Evolutionary conservation across 106 monocot genomes (phyloP), one percentile per base, ranked within the genome.

Genomic region (Cymbidium sinense): DNA sequence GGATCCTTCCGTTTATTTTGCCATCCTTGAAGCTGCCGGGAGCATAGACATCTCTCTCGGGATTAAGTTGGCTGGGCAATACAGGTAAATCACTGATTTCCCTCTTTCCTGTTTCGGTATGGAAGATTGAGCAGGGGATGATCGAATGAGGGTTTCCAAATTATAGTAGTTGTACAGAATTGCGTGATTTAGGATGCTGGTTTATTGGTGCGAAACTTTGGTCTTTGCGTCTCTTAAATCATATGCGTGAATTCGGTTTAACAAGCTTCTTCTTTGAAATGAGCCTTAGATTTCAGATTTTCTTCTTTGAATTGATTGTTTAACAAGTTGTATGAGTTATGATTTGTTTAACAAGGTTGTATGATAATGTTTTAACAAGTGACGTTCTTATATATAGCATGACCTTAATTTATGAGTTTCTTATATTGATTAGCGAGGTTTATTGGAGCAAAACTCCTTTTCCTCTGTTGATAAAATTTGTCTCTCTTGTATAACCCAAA

Each of bases 1-100:
- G 2, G 92, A 95, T 75, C 94, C 92, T 2, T 81, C 82, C 30
- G 72, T 78, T 39, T 99, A n/a, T n/a, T 94, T 99, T 64, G 86
- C 95, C 21, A 73, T 99, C 43, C 12, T 73, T 0, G 92, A 90
- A 84, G 94, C 98, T 15, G 92, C 15, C 94, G 98, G 34, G 86
- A n/a, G 84, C 15, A 79, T 95, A 70, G 98, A 99, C 77, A 86
- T 92, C 70, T 99, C 98, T 74, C 87, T 99, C 34, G n/a, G n/a
- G n/a, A n/a, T n/a, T n/a, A n/a, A n/a, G 79, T 30, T 95, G 61
- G 98, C 94, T 1, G 98, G 95, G 35, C 98, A 99, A 79, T 99
- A 84, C 85, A 95, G 98, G 96, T 94, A 21, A 83, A 50, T 7
- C 21, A 7, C 21, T 30, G 36, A 0, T 21, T 21, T 39, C 20